These are phyloP conservation scores for Hyaloraphidium curvatum DNA, from an alignment of 192 early-diverging fungal genomes.

Conservation along the genomic window DNA sequence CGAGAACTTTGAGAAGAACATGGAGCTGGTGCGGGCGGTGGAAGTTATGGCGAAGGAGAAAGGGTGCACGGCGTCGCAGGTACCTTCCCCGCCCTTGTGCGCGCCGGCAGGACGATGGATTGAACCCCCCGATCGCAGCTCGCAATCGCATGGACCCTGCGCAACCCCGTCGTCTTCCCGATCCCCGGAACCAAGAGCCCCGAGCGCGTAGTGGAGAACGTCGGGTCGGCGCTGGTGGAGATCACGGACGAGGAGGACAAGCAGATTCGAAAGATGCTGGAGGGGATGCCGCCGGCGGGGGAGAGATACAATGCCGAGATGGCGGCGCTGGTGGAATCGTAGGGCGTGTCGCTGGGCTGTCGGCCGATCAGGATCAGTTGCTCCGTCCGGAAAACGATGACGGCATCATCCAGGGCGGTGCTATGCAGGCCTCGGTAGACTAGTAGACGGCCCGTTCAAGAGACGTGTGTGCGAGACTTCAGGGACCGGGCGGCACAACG, in stretches of 20 bases:
- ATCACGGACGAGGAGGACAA: constrained; percentile 18
- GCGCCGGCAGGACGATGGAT: constrained; percentile 23
- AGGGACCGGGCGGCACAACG: too few relatives aligned
- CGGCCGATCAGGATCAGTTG: too few relatives aligned
- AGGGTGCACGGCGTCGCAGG: constrained; percentile 23
- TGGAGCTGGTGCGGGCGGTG: constrained; percentile 15
- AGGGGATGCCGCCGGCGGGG: constrained; percentile 12
- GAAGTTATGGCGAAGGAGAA: constrained; percentile 19
- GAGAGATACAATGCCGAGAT: constrained; percentile 12
- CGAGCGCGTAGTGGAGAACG: constrained; percentile 20
- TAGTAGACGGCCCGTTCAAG: too few relatives aligned
- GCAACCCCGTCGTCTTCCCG: constrained; percentile 8
- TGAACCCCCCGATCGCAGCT: too few relatives aligned
- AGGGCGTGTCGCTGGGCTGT: too few relatives aligned
- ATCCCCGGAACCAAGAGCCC: constrained; percentile 24
- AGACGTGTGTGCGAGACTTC: too few relatives aligned
- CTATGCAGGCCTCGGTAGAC: too few relatives aligned
- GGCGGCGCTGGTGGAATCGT: too few relatives aligned
- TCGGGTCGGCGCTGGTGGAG: constrained; percentile 10
- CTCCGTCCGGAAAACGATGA: too few relatives aligned
- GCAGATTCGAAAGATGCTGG: constrained; percentile 14
- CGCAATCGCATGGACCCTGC: not conserved
- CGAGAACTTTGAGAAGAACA: not conserved
- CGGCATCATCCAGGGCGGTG: too few relatives aligned
- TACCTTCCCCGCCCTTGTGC: constrained; percentile 45